These are phyloP conservation scores for Neonectria neomacrospora DNA, from an alignment of 2,329 filamentous ascomycete genomes.

Conservation along the genomic window DNA sequence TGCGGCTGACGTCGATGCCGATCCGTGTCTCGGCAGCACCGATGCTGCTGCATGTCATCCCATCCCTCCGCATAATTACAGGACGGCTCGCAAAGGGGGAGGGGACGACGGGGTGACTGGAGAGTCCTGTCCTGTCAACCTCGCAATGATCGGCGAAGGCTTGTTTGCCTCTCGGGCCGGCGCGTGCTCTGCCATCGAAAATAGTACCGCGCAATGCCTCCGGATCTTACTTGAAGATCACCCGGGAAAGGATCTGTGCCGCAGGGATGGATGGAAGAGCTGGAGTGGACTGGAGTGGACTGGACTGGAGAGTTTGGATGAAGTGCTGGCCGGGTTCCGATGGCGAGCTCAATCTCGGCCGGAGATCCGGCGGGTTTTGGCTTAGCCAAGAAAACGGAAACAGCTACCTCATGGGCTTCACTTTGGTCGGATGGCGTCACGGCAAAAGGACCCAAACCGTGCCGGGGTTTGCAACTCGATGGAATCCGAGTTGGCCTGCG, in stretches of 20 bases:
- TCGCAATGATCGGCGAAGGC: slow-evolving; percentile 13
- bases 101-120: background rate
- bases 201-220: slow-evolving; percentile 4
- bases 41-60: slow-evolving; percentile 12
- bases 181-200: background rate
- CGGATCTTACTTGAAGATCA: slow-evolving; percentile 19
- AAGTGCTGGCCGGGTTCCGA: slow-evolving; percentile 28
- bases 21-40: slow-evolving; percentile 37
- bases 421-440: slow-evolving; percentile 8
- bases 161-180: slow-evolving; percentile 10
- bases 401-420: slow-evolving; percentile 3
- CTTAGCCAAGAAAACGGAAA: background rate
- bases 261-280: background rate
- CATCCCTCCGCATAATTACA: background rate
- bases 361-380: slow-evolving; percentile 31
- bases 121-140: slow-evolving; percentile 11
- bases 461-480: background rate
- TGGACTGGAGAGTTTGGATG: background rate
- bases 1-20: slow-evolving; percentile 33
- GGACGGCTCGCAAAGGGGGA: background rate
- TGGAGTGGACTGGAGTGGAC: no score
- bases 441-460: slow-evolving; percentile 4
- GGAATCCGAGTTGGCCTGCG: background rate
- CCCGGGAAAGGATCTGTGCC: slow-evolving; percentile 13
- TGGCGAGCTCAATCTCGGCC: slow-evolving; percentile 35